Evolutionary conservation across 208 protist genomes (phyloP).

Genomic region (Tritrichomonas foetus): DNA sequence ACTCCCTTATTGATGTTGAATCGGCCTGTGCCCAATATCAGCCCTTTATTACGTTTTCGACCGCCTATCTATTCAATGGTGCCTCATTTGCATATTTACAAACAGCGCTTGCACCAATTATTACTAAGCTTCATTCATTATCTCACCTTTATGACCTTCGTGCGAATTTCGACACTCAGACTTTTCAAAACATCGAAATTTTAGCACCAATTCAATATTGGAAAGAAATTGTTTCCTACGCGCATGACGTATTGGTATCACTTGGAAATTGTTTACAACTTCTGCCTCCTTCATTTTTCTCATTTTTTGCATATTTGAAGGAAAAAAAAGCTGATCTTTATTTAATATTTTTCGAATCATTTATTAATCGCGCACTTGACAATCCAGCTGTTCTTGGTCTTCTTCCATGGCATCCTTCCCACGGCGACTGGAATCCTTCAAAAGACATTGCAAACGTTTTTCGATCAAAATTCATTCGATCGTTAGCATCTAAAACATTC

Average conservation of each 20-base stretch:
- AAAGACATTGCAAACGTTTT: constrained; percentile 27
- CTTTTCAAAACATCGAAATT: background rate
- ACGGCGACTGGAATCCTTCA: background rate
- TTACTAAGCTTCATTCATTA: constrained; percentile 37
- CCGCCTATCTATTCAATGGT: constrained; percentile 14
- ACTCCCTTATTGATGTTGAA: background rate
- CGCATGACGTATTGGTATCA: background rate
- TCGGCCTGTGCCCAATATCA: background rate
- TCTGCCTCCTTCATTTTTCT: background rate
- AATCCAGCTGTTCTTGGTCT: constrained; percentile 6
- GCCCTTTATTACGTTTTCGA: background rate
- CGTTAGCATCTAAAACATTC: background rate
- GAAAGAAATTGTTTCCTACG: background rate
- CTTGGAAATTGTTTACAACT: background rate
- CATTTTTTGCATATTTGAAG: background rate
- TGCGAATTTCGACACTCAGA: background rate
- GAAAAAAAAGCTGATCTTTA: background rate
- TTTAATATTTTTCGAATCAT: background rate
- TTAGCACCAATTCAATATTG: background rate
- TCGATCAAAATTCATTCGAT: background rate
- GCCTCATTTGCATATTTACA: background rate
- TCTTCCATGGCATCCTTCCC: background rate
- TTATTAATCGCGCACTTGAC: background rate
- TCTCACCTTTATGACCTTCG: background rate
- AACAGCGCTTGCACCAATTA: constrained; percentile 6